These are phyloP conservation scores for Aspergillus sp. DNA, from an alignment of 2,329 filamentous ascomycete genomes.

Conservation along the genomic window DNA sequence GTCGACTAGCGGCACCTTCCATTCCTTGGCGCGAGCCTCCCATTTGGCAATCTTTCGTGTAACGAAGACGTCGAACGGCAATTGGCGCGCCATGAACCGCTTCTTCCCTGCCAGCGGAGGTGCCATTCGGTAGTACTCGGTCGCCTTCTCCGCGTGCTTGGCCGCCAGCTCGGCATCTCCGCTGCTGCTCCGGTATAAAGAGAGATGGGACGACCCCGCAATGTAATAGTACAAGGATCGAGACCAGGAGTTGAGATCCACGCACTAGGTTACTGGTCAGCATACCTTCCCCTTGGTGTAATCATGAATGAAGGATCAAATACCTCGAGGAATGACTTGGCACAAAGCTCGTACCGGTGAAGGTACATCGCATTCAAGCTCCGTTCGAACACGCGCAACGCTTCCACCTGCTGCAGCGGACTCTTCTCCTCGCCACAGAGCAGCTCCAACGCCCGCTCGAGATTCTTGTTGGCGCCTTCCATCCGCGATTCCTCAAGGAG, in stretches of 20 bases:
- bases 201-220: slow-evolving; percentile 73
- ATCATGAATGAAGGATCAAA: slow-evolving; percentile 13
- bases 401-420: slow-evolving; percentile 84
- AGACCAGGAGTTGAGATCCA: slow-evolving; percentile 87
- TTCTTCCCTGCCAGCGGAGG: slow-evolving; percentile 78
- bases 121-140: slow-evolving; percentile 69
- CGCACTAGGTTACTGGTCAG: slow-evolving; percentile 48
- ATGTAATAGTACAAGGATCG: slow-evolving; percentile 89
- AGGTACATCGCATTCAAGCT: slow-evolving; percentile 75
- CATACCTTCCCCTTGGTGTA: not conserved
- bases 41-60: slow-evolving; percentile 83
- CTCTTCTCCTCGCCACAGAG: slow-evolving; percentile 61
- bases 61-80: slow-evolving; percentile 88
- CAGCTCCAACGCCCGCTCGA: slow-evolving; percentile 67
- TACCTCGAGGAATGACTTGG: slow-evolving; percentile 68
- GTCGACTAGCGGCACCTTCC: slow-evolving; percentile 70
- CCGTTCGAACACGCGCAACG: slow-evolving; percentile 81
- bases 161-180: slow-evolving; percentile 46
- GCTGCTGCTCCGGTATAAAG: slow-evolving; percentile 65
- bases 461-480: slow-evolving; percentile 63
- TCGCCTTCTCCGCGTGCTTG: slow-evolving; percentile 62
- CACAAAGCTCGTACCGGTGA: slow-evolving; percentile 73
- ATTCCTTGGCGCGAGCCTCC: slow-evolving; percentile 71
- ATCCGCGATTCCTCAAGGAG: slow-evolving; percentile 82
- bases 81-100: slow-evolving; percentile 80